Conservation (phyloP, 2,329 filamentous ascomycete species). For the Balansia obtecta region DNA sequence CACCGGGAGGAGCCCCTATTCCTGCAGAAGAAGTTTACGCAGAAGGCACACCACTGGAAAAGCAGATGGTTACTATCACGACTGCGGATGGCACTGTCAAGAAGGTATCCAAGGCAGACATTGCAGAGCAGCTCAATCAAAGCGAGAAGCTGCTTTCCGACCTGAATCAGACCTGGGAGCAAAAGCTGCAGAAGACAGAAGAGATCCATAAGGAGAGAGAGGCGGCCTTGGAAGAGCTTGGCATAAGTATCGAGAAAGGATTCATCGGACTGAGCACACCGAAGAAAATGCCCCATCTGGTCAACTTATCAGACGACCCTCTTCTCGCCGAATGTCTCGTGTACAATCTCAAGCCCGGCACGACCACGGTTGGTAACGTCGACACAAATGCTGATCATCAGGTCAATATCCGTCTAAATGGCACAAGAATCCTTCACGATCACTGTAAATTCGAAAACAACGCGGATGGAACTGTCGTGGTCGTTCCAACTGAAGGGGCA, state of each 20-base stretch:
- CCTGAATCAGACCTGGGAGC: slow-evolving; percentile 97
- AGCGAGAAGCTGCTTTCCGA: slow-evolving; percentile 94
- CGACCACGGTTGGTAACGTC: slow-evolving; percentile 87
- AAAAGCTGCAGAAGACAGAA: slow-evolving; percentile 90
- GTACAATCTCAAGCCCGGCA: slow-evolving; percentile 94
- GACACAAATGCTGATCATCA: slow-evolving; percentile 64
- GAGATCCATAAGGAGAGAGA: slow-evolving; percentile 97
- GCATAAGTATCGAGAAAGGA: slow-evolving; percentile 97
- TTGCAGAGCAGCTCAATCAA: slow-evolving; percentile 89
- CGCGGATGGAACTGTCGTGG: slow-evolving; percentile 79
- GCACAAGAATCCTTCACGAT: slow-evolving; percentile 80
- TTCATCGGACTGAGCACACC: slow-evolving; percentile 91
- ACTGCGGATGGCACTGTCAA: slow-evolving; percentile 75
- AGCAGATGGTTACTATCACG: slow-evolving; percentile 94
- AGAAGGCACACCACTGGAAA: slow-evolving; percentile 80
- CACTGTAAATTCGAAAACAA: slow-evolving; percentile 89
- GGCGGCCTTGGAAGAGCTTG: slow-evolving; percentile 85
- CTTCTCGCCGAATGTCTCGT: slow-evolving; percentile 90
- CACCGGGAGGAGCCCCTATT: slow-evolving; percentile 34
- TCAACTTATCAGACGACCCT: slow-evolving; percentile 92
- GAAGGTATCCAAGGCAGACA: slow-evolving; percentile 96
- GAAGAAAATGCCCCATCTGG: slow-evolving; percentile 98
- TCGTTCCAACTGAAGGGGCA: slow-evolving; percentile 81
- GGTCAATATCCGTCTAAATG: slow-evolving; percentile 86
- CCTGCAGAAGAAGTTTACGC: slow-evolving; percentile 75